Evolutionary conservation across 2,329 filamentous ascomycete genomes (phyloP).

Genomic region (Monascus ruber): DNA sequence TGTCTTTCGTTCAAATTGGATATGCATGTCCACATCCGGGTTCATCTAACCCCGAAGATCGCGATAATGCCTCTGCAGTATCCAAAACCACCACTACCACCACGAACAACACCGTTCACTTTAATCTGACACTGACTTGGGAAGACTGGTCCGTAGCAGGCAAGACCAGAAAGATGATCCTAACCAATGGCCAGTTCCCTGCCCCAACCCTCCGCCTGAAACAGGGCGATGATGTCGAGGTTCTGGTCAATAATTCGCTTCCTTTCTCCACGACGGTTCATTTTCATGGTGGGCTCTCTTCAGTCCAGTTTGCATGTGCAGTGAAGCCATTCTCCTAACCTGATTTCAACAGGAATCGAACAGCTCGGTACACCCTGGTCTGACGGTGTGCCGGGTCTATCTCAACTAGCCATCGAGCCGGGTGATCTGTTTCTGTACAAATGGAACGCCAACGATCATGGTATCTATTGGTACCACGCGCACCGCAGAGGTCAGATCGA

Average conservation of each 20-base stretch:
- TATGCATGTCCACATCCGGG: too few relatives aligned
- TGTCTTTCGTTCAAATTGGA: too few relatives aligned
- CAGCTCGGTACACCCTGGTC: constrained; percentile 44
- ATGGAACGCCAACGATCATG: constrained; percentile 44
- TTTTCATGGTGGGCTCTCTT: constrained; percentile 16
- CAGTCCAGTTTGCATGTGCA: too few relatives aligned
- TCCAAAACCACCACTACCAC: too few relatives aligned
- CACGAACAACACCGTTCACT: constrained; percentile 7
- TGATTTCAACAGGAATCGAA: constrained; percentile 25
- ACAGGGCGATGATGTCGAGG: constrained; percentile 17
- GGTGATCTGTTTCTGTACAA: constrained; percentile 39
- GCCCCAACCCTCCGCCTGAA: constrained; percentile 14
- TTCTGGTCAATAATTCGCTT: constrained; percentile 16
- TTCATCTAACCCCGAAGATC: too few relatives aligned
- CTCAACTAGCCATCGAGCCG: constrained; percentile 41
- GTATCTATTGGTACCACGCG: constrained; percentile 50
- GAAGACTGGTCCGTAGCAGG: constrained; percentile 18
- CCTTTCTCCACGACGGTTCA: constrained; percentile 15
- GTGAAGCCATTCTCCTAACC: neutral
- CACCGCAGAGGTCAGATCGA: constrained; percentile 45
- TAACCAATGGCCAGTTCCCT: constrained; percentile 19
- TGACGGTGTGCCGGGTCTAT: constrained; percentile 46
- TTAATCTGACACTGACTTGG: constrained; percentile 22
- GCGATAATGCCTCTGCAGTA: too few relatives aligned
- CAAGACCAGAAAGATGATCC: constrained; percentile 14